Evolutionary conservation across 2,329 filamentous ascomycete species (phyloP).

Genomic region (Mollisia scopiformis): DNA sequence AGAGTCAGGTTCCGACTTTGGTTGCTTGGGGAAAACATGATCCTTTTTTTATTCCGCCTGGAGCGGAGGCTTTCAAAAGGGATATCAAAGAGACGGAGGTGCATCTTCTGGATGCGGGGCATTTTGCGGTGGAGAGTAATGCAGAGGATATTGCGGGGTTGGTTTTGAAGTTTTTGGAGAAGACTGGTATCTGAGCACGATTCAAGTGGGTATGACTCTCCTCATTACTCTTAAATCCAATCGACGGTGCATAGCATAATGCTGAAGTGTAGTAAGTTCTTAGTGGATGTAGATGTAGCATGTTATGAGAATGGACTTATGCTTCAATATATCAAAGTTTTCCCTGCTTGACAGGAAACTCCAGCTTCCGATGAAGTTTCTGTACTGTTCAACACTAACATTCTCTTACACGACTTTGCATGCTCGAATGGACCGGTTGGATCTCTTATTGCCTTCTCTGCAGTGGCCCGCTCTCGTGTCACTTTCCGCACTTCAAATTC

Average conservation of each 20-base stretch:
- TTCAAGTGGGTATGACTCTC: neutral
- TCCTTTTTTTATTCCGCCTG: slow-evolving; percentile 50
- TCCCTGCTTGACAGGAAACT: no score
- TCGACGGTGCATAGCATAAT: neutral
- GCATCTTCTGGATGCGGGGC: slow-evolving; percentile 55
- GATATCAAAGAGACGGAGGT: slow-evolving; percentile 53
- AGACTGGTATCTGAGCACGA: slow-evolving; percentile 24
- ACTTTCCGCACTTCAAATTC: no score
- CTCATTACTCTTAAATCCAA: no score
- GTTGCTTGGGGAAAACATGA: slow-evolving; percentile 63
- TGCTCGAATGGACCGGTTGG: no score
- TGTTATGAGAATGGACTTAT: no score
- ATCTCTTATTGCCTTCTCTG: no score
- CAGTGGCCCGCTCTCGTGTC: no score
- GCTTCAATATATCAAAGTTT: no score
- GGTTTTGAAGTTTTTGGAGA: slow-evolving; percentile 32
- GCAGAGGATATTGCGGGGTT: slow-evolving; percentile 24
- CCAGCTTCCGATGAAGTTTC: no score
- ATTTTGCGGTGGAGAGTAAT: slow-evolving; percentile 49
- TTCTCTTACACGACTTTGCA: no score
- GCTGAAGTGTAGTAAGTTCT: neutral
- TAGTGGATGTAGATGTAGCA: no score
- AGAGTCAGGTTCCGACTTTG: slow-evolving; percentile 54
- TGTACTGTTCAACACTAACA: no score
- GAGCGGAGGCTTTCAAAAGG: slow-evolving; percentile 55